A percentile compares a stretch with the other conserved stretches of the same genome.
Evolutionary conservation across 176 grass and related monocot genomes (phyloP).

Genomic region (Otatea glauca): DNA sequence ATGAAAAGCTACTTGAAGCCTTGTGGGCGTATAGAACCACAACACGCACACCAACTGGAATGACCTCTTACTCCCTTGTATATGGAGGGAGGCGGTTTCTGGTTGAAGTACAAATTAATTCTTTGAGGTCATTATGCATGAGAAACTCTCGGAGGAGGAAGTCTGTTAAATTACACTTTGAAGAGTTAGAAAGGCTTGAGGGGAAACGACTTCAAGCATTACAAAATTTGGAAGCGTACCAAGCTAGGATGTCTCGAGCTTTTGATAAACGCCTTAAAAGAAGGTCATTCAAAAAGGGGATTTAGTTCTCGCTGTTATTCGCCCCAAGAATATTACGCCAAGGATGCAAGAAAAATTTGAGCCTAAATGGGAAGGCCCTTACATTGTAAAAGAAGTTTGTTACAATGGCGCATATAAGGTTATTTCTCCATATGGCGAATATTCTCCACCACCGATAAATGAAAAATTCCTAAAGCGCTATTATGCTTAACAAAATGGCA

Average conservation of each 20-base stretch:
- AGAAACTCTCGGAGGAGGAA: too few relatives aligned
- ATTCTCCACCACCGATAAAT: neutral
- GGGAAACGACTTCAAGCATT: neutral
- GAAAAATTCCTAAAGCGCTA: neutral
- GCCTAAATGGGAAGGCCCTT: neutral
- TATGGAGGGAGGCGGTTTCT: too few relatives aligned
- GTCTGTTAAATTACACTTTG: neutral
- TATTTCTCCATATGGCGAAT: neutral
- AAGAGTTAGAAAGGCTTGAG: neutral
- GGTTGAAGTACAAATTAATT: neutral
- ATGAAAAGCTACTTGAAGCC: neutral
- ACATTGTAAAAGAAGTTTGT: neutral
- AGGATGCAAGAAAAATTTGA: too few relatives aligned
- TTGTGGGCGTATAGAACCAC: slow-evolving; percentile 14
- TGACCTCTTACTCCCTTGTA: neutral
- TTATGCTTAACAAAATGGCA: too few relatives aligned
- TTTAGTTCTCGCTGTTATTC: too few relatives aligned
- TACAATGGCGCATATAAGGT: neutral
- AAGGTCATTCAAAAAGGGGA: too few relatives aligned
- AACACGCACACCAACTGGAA: neutral
- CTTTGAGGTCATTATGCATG: too few relatives aligned
- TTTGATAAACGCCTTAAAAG: too few relatives aligned
- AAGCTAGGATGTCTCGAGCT: too few relatives aligned
- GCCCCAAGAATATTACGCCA: too few relatives aligned
- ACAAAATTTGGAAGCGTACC: too few relatives aligned